Conservation (phyloP, 140 eudicot genomes). For the Stevia rebaudiana region DNA sequence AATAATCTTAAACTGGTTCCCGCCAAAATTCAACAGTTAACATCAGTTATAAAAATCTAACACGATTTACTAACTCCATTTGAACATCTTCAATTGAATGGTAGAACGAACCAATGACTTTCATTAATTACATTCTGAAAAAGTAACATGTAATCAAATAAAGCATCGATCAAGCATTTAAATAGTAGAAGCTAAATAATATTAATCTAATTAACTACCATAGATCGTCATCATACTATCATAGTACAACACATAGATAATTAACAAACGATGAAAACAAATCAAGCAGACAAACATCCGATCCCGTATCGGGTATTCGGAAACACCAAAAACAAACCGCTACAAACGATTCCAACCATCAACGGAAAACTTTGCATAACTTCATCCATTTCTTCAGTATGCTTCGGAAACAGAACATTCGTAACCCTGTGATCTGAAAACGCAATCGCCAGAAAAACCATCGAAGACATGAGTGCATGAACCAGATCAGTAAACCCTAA, state of each 20-base stretch:
- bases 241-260: neutral
- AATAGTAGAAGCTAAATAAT: no score
- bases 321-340: conserved; percentile 75
- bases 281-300: conserved; percentile 73
- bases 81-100: no score
- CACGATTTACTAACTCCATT: no score
- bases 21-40: no score
- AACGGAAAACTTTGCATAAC: conserved; percentile 89
- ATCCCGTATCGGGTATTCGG: conserved; percentile 82
- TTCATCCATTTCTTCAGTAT: conserved; percentile 70
- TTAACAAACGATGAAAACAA: neutral
- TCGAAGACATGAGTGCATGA: conserved; percentile 71
- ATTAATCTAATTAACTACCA: no score
- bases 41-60: no score
- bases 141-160: no score
- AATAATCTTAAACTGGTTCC: no score
- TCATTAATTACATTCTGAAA: no score
- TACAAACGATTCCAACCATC: conserved; percentile 86
- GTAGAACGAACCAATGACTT: no score
- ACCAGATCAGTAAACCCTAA: conserved; percentile 63
- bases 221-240: no score
- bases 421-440: conserved; percentile 87
- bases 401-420: conserved; percentile 61
- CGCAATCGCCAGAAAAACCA: conserved; percentile 81
- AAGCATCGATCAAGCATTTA: no score